Evolutionary conservation across 805 yeast genomes (phyloP).

Genomic region (Saccharomycopsis synnaedendra): DNA sequence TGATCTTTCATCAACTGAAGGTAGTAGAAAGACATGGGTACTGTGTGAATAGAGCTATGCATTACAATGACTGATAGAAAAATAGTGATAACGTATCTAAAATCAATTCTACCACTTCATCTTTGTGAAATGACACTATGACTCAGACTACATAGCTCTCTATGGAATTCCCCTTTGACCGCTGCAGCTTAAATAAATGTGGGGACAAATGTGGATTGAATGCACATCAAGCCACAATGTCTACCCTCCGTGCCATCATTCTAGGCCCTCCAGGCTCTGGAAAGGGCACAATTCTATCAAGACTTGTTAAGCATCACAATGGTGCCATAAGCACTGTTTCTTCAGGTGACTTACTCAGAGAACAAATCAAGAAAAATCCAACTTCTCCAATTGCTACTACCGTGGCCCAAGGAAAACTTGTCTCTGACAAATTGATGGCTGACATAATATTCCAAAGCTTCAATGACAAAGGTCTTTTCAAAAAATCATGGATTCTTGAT

Average conservation of each 20-base stretch:
- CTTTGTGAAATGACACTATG: too few species aligned
- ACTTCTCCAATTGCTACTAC: slow-evolving; percentile 47
- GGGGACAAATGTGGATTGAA: too few species aligned
- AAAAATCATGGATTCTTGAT: slow-evolving; percentile 65
- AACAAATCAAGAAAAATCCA: slow-evolving; percentile 48
- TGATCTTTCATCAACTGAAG: too few species aligned
- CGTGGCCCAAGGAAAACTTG: slow-evolving; percentile 52
- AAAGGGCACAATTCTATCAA: slow-evolving; percentile 78
- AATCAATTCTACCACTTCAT: too few species aligned
- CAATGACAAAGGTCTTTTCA: slow-evolving; percentile 30
- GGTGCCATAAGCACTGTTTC: slow-evolving; percentile 45
- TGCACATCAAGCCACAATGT: too few species aligned
- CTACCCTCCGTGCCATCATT: slow-evolving; percentile 45
- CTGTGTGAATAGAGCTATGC: too few species aligned
- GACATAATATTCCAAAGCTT: slow-evolving; percentile 43
- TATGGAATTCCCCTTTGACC: too few species aligned
- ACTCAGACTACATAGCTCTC: too few species aligned
- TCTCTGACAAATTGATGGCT: slow-evolving; percentile 67
- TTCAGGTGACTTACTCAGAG: slow-evolving; percentile 75
- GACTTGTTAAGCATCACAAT: slow-evolving; percentile 44
- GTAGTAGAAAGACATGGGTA: too few species aligned
- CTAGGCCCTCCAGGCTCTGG: slow-evolving; percentile 96
- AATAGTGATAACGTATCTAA: too few species aligned
- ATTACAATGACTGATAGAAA: too few species aligned
- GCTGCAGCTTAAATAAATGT: too few species aligned